Evolutionary conservation across 352 stramenopile genomes (phyloP), one percentile per base, ranked within the genome.

Genomic region (Globisporangium nunn): DNA sequence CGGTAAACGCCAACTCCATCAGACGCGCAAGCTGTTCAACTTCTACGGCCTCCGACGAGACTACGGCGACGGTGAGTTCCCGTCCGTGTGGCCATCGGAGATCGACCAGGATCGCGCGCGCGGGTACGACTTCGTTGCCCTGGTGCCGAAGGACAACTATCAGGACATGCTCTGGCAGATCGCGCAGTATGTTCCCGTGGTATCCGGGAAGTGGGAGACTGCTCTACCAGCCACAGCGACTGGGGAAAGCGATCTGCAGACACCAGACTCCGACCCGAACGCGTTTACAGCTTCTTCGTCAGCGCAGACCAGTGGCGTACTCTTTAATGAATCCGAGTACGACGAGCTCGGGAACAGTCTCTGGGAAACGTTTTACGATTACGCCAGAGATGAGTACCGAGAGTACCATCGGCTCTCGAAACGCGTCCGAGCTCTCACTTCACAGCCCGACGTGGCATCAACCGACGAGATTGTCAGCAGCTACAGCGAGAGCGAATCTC

Each of bases 31-130:
- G 31, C 54, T 98, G 12, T 98, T 96, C 71, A 91, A 98, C 72
- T 97, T 78, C 57, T 98, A 97, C 62, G 85, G 78, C 30, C 81
- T 81, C 30, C 80, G 92, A n/a, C 79, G 93, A 44, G 92, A 98
- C 64, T 97, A 96, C 50, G 85, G 86, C 54, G 85, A 97, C 56
- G 88, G 88, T 30, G 81, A 87, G 8, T 97, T 96, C 54, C 88
- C 88, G 14, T 96, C 85, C 11, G 71, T 79, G 31, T 97, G 91
- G 91, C 91, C 87, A 10, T 85, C 85, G 0, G 91, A 97, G 51
- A 85, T 93, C 6, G 59, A 82, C 7, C 88, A 97, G 56, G 91
- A 96, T 63, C 63, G 66, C 10, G 58, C 50, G 1, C 72, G 80
- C 2, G 74, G 78, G 6, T 93, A 88, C 59, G 74, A 93, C 56